phyloP scores from a whole-genome alignment of 1,139 yeast species.

The Taphrina flavorubra region DNA sequence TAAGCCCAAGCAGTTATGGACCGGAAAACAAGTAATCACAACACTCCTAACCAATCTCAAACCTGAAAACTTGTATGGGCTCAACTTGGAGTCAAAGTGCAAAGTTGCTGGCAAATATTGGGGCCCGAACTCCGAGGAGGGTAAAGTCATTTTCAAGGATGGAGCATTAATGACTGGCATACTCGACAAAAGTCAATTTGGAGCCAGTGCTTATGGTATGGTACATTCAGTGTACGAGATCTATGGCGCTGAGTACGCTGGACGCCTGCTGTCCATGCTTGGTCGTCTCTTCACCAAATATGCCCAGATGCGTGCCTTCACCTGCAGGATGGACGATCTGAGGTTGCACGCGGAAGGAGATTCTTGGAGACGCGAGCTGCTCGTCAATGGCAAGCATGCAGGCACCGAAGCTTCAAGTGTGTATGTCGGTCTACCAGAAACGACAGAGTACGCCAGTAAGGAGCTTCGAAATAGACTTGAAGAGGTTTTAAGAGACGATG shows the following conservation, averaged over 20 bases:
- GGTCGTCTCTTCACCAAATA: slow-evolving; percentile 95
- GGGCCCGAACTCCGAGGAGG: slow-evolving; percentile 84
- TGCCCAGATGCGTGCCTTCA: slow-evolving; percentile 88
- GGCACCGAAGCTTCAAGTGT: slow-evolving; percentile 94
- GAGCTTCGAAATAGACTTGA: slow-evolving; percentile 87
- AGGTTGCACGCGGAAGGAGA: slow-evolving; percentile 84
- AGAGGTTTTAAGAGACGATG: slow-evolving; percentile 92
- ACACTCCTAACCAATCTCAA: slow-evolving; percentile 62
- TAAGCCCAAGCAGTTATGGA: slow-evolving; percentile 92
- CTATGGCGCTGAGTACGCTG: slow-evolving; percentile 90
- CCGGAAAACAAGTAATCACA: slow-evolving; percentile 97
- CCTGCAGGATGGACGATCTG: slow-evolving; percentile 99
- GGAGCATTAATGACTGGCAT: slow-evolving; percentile 93
- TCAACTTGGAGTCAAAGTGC: slow-evolving; percentile 79
- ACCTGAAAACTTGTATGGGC: slow-evolving; percentile 73
- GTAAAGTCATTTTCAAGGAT: slow-evolving; percentile 79
- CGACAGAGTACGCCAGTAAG: slow-evolving; percentile 58
- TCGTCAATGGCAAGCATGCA: slow-evolving; percentile 74
- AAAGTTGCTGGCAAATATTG: slow-evolving; percentile 94
- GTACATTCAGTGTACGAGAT: slow-evolving; percentile 96
- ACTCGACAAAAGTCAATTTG: slow-evolving; percentile 96
- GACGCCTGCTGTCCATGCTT: slow-evolving; percentile 82
- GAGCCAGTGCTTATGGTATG: slow-evolving; percentile 96
- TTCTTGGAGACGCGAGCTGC: slow-evolving; percentile 80
- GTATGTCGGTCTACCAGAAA: slow-evolving; percentile 76